phyloP scores from a whole-genome alignment of 108 stramenopile genomes.

The Fragilariopsis cylindrus region DNA sequence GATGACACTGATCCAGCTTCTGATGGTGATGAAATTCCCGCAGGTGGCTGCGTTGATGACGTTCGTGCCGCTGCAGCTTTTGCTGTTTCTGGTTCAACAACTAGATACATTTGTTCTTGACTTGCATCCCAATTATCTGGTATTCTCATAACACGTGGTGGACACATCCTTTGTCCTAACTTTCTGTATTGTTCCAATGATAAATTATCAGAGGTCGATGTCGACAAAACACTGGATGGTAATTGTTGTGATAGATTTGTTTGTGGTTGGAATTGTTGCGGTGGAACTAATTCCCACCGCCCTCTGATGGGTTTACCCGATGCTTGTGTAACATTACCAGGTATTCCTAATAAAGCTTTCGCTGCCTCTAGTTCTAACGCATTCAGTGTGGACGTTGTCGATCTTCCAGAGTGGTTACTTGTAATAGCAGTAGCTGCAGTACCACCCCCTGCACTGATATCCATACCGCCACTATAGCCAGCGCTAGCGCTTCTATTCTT shows the following conservation, averaged over 20 bases:
- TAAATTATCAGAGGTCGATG: background rate
- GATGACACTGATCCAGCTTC: too few relatives aligned
- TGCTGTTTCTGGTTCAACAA: background rate
- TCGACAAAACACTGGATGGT: background rate
- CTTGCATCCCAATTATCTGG: conserved; percentile 6
- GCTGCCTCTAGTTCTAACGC: conserved; percentile 2
- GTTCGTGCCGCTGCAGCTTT: background rate
- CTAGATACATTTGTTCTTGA: conserved; percentile 8
- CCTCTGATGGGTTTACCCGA: background rate
- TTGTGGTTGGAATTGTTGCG: background rate
- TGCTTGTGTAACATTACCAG: conserved; percentile 1
- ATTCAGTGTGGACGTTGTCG: background rate
- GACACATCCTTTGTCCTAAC: background rate
- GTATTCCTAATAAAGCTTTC: background rate
- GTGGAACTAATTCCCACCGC: conserved; percentile 9
- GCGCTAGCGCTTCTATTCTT: too few relatives aligned
- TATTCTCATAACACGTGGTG: background rate
- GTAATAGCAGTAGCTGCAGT: too few relatives aligned
- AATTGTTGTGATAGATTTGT: background rate
- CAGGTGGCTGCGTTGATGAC: background rate
- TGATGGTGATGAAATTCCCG: too few relatives aligned
- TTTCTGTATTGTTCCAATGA: background rate
- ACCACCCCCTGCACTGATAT: too few relatives aligned
- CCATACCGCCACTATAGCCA: too few relatives aligned
- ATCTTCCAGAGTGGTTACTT: background rate